These are phyloP conservation scores for Clonostachys chloroleuca DNA, from an alignment of 2,329 filamentous ascomycete species.

Conservation along the genomic window DNA sequence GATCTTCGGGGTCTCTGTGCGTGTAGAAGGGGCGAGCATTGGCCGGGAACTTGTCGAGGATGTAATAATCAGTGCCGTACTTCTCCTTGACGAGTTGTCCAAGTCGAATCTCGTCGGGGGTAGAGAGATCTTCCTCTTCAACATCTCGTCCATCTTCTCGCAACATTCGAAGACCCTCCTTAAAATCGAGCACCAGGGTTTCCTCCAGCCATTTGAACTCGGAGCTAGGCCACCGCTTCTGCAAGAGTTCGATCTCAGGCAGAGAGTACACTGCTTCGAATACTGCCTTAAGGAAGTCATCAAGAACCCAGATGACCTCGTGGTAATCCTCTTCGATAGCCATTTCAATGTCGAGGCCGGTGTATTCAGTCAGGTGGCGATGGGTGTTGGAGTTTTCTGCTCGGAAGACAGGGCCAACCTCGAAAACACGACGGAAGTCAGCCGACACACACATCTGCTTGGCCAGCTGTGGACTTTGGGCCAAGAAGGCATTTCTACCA, in stretches of 20 bases:
- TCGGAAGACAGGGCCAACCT: slow-evolving; percentile 69
- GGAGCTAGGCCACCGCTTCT: slow-evolving; percentile 79
- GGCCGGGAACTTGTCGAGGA: slow-evolving; percentile 87
- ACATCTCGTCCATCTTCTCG: slow-evolving; percentile 78
- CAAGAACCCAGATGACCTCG: slow-evolving; percentile 76
- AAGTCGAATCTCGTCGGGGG: slow-evolving; percentile 80
- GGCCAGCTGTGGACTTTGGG: slow-evolving; percentile 85
- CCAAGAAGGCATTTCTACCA: slow-evolving; percentile 78
- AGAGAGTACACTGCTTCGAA: slow-evolving; percentile 34
- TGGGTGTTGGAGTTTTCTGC: slow-evolving; percentile 96
- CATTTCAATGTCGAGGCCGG: slow-evolving; percentile 91
- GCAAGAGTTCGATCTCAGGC: slow-evolving; percentile 73
- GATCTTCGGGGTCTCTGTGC: slow-evolving; percentile 73
- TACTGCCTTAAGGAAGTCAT: slow-evolving; percentile 76
- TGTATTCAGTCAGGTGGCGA: slow-evolving; percentile 91
- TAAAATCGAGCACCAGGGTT: slow-evolving; percentile 77
- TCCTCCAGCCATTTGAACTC: slow-evolving; percentile 84
- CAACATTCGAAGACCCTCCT: slow-evolving; percentile 74
- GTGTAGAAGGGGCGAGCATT: slow-evolving; percentile 88
- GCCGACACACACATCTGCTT: slow-evolving; percentile 92
- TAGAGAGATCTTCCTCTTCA: slow-evolving; percentile 73
- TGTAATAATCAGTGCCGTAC: slow-evolving; percentile 86
- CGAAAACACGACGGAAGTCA: slow-evolving; percentile 85
- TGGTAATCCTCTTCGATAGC: slow-evolving; percentile 84
- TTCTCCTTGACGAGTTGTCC: slow-evolving; percentile 83